phyloP scores from a whole-genome alignment of 495 filamentous ascomycete genomes.

The Annulohypoxylon nitens region DNA sequence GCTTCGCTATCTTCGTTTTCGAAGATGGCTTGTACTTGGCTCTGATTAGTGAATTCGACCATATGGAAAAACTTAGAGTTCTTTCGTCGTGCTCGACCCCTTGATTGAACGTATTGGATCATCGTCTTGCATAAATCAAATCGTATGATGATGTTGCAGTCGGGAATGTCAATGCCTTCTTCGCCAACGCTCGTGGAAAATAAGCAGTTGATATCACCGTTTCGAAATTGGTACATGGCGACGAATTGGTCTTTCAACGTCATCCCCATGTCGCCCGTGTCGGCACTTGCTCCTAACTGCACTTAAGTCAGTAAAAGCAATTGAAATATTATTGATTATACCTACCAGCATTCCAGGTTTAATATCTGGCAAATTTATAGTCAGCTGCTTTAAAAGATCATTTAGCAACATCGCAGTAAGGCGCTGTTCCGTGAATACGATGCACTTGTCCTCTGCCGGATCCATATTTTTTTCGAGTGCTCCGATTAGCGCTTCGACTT shows the following conservation, averaged over 20 bases:
- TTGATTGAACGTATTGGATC: slow-evolving; percentile 96
- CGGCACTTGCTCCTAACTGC: slow-evolving; percentile 57
- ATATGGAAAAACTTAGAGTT: slow-evolving; percentile 88
- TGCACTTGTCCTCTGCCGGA: slow-evolving; percentile 70
- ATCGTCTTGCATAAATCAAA: slow-evolving; percentile 93
- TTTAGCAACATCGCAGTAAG: slow-evolving; percentile 80
- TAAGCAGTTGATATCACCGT: slow-evolving; percentile 86
- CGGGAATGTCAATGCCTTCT: slow-evolving; percentile 95
- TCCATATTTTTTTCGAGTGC: slow-evolving; percentile 72
- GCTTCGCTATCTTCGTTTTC: slow-evolving; percentile 68
- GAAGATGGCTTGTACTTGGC: slow-evolving; percentile 66
- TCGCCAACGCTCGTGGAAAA: slow-evolving; percentile 94
- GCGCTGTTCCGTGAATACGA: slow-evolving; percentile 86
- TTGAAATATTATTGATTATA: background rate
- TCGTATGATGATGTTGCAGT: slow-evolving; percentile 90
- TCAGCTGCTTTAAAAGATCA: slow-evolving; percentile 69
- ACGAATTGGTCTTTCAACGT: slow-evolving; percentile 82
- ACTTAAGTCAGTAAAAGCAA: slow-evolving; percentile 10
- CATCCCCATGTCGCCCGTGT: slow-evolving; percentile 54
- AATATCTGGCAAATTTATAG: slow-evolving; percentile 69
- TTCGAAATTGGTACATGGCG: slow-evolving; percentile 80
- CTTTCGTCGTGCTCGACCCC: slow-evolving; percentile 84
- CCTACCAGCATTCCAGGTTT: slow-evolving; percentile 77
- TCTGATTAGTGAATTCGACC: slow-evolving; percentile 74
- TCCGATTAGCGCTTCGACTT: slow-evolving; percentile 73